These are phyloP conservation scores for Gynandropsis gynandra DNA, from an alignment of 345 rosid species.

Conservation along the genomic window DNA sequence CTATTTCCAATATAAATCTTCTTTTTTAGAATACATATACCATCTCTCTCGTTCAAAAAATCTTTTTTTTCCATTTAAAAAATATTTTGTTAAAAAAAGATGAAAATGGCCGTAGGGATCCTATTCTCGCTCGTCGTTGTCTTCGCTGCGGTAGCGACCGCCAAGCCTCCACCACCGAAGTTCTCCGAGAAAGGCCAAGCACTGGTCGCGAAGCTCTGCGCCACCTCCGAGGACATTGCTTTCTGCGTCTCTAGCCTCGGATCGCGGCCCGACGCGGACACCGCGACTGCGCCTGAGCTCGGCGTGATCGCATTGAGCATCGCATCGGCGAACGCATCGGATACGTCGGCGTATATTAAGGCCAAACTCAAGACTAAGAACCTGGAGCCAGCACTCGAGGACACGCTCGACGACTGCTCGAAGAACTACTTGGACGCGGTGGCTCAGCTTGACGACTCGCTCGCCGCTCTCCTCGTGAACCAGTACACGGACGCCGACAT, in stretches of 20 bases:
- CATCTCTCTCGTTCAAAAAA: conserved; percentile 1
- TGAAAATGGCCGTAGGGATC: conserved; percentile 27
- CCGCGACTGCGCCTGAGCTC: conserved; percentile 36
- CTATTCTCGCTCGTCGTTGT: conserved; percentile 21
- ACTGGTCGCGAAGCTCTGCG: conserved; percentile 34
- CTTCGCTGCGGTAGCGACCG: conserved; percentile 18
- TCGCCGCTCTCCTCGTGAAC: conserved; percentile 40
- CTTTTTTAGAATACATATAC: not conserved
- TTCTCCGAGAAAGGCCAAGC: conserved; percentile 30
- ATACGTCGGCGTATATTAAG: conserved; percentile 33
- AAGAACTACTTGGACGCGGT: conserved; percentile 47
- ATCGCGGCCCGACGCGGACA: conserved; percentile 31
- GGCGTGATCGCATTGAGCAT: conserved; percentile 41
- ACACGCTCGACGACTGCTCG: conserved; percentile 51
- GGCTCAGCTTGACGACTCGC: conserved; percentile 51
- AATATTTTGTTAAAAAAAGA: not conserved
- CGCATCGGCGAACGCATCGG: conserved; percentile 41
- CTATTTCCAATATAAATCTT: not conserved
- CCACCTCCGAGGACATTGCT: conserved; percentile 27
- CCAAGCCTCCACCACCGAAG: conserved; percentile 28
- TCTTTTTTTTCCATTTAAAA: not conserved
- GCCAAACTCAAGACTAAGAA: conserved; percentile 8
- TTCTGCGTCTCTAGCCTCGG: conserved; percentile 44
- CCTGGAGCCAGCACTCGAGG: conserved; percentile 43
- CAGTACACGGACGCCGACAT: conserved; percentile 28